Conservation (phyloP, 2,329 filamentous ascomycete genomes). For the Trichoderma cornu-damae region DNA sequence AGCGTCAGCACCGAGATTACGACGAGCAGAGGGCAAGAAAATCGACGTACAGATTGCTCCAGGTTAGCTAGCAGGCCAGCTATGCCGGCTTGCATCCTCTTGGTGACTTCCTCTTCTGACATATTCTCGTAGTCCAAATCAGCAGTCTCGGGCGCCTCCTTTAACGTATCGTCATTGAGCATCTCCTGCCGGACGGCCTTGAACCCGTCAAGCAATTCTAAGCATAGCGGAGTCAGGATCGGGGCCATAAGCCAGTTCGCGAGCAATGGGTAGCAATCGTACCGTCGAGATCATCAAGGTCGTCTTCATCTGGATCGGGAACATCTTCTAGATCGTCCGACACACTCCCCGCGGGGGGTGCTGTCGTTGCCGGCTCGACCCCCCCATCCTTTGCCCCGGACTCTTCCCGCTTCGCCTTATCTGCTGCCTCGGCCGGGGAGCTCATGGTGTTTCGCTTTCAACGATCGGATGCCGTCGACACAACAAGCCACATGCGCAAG, state of each 20-base stretch:
- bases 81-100: conserved; percentile 87
- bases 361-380: conserved; percentile 9
- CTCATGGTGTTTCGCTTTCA: conserved; percentile 25
- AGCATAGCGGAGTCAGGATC: neutral
- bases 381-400: conserved; percentile 15
- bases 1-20: neutral
- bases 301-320: conserved; percentile 88
- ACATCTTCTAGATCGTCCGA: conserved; percentile 47
- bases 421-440: conserved; percentile 20
- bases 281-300: conserved; percentile 89
- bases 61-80: conserved; percentile 71
- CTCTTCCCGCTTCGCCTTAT: conserved; percentile 24
- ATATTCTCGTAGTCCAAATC: conserved; percentile 48
- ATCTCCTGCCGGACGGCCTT: conserved; percentile 12
- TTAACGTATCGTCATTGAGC: conserved; percentile 8
- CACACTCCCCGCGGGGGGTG: conserved; percentile 8
- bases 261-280: conserved; percentile 23
- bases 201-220: conserved; percentile 93
- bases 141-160: conserved; percentile 43
- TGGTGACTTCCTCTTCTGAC: conserved; percentile 73
- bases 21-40: neutral
- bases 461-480: neutral
- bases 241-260: neutral
- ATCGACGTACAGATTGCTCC: conserved; percentile 49
- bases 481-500: conserved; percentile 20